Evolutionary conservation across 2,329 filamentous ascomycete species (phyloP).

Genomic region (Pyrenophora tritici-repentis): DNA sequence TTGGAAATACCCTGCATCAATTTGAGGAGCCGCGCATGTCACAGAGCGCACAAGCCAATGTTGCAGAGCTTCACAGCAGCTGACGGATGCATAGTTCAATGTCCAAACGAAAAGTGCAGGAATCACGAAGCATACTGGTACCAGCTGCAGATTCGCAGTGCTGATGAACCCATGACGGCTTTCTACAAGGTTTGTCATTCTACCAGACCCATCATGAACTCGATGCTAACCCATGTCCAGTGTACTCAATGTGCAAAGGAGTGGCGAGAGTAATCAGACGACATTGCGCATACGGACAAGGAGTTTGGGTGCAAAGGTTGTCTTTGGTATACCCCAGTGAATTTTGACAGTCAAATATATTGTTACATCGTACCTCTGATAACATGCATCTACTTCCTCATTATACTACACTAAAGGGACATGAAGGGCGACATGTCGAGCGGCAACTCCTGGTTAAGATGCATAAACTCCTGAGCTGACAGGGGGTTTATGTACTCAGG

Average conservation of each 20-base stretch:
- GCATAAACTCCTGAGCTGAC: too few relatives aligned
- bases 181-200: conserved; percentile 74
- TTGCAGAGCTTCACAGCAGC: not conserved
- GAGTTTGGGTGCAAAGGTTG: conserved; percentile 13
- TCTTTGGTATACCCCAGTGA: conserved; percentile 15
- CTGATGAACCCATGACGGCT: conserved; percentile 97
- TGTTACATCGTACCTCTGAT: not conserved
- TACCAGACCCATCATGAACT: not conserved
- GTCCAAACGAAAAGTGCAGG: conserved; percentile 77
- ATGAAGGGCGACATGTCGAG: too few relatives aligned
- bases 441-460: too few relatives aligned
- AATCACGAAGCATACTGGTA: conserved; percentile 89
- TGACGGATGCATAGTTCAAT: conserved; percentile 66
- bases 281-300: conserved; percentile 1
- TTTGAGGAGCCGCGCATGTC: too few relatives aligned
- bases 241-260: conserved; percentile 52
- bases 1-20: not conserved
- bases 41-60: too few relatives aligned
- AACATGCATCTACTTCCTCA: too few relatives aligned
- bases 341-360: not conserved
- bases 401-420: too few relatives aligned
- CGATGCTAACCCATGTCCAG: conserved; percentile 20
- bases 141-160: conserved; percentile 96
- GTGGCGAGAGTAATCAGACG: conserved; percentile 48
- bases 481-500: not conserved